Evolutionary conservation across 2,329 filamentous ascomycete species (phyloP).

Genomic region (Claviceps africana): DNA sequence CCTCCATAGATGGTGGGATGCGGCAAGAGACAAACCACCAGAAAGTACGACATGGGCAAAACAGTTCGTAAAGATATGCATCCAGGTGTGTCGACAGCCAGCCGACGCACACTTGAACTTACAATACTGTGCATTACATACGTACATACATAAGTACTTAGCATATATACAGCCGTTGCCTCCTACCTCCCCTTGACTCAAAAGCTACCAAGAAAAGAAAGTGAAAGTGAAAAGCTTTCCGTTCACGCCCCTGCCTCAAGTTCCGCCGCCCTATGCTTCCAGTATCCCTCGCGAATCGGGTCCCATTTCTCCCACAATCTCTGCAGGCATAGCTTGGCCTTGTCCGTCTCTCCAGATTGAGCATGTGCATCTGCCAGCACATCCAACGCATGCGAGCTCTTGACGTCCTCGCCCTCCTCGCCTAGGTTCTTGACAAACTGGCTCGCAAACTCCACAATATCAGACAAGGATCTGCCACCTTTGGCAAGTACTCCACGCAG

Average conservation of each 20-base stretch:
- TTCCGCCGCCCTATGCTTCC: slow-evolving; percentile 45
- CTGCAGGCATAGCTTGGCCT: slow-evolving; percentile 56
- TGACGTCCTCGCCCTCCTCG: slow-evolving; percentile 35
- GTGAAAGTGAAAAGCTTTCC: not conserved
- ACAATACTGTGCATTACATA: too few relatives aligned
- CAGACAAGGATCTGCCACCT: slow-evolving; percentile 36
- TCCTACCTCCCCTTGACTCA: too few relatives aligned
- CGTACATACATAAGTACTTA: too few relatives aligned
- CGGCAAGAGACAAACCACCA: too few relatives aligned
- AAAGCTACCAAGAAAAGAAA: too few relatives aligned
- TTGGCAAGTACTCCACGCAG: slow-evolving; percentile 61
- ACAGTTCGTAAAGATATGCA: too few relatives aligned
- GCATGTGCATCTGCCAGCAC: slow-evolving; percentile 55
- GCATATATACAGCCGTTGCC: too few relatives aligned
- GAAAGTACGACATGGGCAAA: too few relatives aligned
- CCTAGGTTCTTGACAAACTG: slow-evolving; percentile 37
- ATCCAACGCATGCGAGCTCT: slow-evolving; percentile 55
- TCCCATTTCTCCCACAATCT: slow-evolving; percentile 78
- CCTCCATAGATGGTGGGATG: too few relatives aligned
- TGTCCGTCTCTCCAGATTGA: slow-evolving; percentile 39
- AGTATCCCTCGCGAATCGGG: slow-evolving; percentile 81
- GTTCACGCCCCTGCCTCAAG: not conserved
- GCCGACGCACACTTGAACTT: too few relatives aligned
- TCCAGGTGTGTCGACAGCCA: too few relatives aligned
- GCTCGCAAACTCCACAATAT: slow-evolving; percentile 33